Evolutionary conservation across 2,329 filamentous ascomycete species (phyloP), one percentile per base, ranked within the genome.

Genomic region (Diaporthe caulivora): DNA sequence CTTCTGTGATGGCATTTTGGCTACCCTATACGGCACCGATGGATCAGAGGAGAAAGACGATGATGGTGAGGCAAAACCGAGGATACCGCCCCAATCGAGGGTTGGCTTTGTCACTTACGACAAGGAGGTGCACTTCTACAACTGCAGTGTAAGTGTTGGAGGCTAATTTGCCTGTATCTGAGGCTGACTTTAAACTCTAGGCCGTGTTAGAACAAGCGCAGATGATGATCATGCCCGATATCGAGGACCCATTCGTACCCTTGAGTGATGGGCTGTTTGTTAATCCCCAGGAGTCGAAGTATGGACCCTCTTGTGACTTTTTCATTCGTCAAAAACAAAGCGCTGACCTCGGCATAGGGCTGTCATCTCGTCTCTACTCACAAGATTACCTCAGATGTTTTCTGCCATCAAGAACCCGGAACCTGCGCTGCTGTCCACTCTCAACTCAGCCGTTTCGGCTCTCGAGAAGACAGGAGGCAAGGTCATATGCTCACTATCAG

Each of bases 141-240:
- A 98, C 80, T 91, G 98, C 78, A 95, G 92, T 79, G 92, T 94
- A 86, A 85, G 92, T 88, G 68, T 18, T 9, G 1, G 13, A 21
- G 18, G 47, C 18, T 15, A 34, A n/a, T 29, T 44, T 26, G 3
- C n/a, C 26, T 31, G n/a, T 47, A 24, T 64, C 3, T 51, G 2
- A 47, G 37, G 31, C 11, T 70, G 62, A 74, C 62, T 11, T 5
- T 24, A 21, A 21, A 11, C 7, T 37, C 53, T 75, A 94, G 92
- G 84, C 95, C 49, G 89, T 89, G 53, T 86, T 98, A 54, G 93
- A 97, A 71, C 92, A 95, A 83, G 95, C 97, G 13, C 97, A 99
- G 81, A 98, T 99, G 95, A 91, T 99, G 87, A 95, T 99, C 67
- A 98, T 99, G 94, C 94, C 97, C 4, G 97, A 99, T 80, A 89